Conservation (phyloP, 352 stramenopile genomes). For the Phytophthora foliorum region DNA sequence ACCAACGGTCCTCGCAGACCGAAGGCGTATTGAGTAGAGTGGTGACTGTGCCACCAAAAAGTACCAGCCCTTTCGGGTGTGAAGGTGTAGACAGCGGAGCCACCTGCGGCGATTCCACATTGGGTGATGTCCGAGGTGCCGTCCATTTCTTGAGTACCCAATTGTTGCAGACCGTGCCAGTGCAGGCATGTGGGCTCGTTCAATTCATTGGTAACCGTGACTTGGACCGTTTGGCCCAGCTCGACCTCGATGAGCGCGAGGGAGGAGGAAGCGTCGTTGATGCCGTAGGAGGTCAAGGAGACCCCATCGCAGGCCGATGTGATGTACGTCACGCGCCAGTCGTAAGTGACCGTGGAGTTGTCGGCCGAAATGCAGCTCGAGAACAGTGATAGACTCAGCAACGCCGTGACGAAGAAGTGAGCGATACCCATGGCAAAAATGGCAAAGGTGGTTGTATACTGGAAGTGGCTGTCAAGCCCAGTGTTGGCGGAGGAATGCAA, state of each 20-base stretch:
- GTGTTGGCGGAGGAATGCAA: slow-evolving; percentile 25
- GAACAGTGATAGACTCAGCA: slow-evolving; percentile 9
- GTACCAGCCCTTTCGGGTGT: slow-evolving; percentile 36
- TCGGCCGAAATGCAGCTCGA: slow-evolving; percentile 3
- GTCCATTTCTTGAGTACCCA: slow-evolving; percentile 47
- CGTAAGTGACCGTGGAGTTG: slow-evolving; percentile 31
- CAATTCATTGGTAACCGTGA: slow-evolving; percentile 36
- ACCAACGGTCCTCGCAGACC: slow-evolving; percentile 40
- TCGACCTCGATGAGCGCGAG: slow-evolving; percentile 31
- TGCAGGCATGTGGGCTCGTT: slow-evolving; percentile 35
- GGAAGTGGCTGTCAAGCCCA: slow-evolving; percentile 7
- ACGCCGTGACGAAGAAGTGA: slow-evolving; percentile 11
- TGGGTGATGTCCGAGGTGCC: slow-evolving; percentile 46
- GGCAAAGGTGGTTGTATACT: slow-evolving; percentile 16
- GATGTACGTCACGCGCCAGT: slow-evolving; percentile 39
- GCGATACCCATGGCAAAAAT: slow-evolving; percentile 12
- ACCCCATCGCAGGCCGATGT: slow-evolving; percentile 34
- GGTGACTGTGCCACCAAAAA: slow-evolving; percentile 50
- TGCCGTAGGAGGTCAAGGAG: slow-evolving; percentile 26
- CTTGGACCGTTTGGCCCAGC: slow-evolving; percentile 35
- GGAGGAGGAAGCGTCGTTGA: slow-evolving; percentile 25
- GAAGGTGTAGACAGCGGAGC: slow-evolving; percentile 38
- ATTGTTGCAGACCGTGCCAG: slow-evolving; percentile 46
- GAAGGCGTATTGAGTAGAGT: slow-evolving; percentile 43
- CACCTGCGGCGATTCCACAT: slow-evolving; percentile 29